These are phyloP conservation scores for Pleurotus ostreatus DNA, from an alignment of 768 basidiomycete genomes.

Conservation along the genomic window DNA sequence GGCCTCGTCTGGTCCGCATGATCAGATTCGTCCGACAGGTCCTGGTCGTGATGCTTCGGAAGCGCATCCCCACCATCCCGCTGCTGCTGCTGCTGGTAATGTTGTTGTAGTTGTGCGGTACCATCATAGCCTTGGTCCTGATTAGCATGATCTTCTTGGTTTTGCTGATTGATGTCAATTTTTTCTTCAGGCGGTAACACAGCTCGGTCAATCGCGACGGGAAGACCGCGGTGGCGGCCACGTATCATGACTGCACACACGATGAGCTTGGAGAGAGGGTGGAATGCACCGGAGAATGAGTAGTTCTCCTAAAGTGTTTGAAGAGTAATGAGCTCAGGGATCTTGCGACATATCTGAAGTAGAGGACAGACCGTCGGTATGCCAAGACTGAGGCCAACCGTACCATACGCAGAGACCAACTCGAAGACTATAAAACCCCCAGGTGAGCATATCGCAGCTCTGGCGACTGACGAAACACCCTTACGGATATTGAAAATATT, in stretches of 20 bases:
- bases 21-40: slow-evolving; percentile 1
- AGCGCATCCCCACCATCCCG: slow-evolving; percentile 33
- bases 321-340: slow-evolving; percentile 8
- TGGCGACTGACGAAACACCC: slow-evolving; percentile 19
- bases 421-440: slow-evolving; percentile 61
- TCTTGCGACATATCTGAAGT: neutral
- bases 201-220: slow-evolving; percentile 85
- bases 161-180: slow-evolving; percentile 27
- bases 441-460: too few species aligned
- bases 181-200: slow-evolving; percentile 79
- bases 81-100: too few species aligned
- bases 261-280: slow-evolving; percentile 82
- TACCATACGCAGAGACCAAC: slow-evolving; percentile 83
- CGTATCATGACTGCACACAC: slow-evolving; percentile 89
- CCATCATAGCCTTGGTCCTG: slow-evolving; percentile 25
- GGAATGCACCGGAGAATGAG: slow-evolving; percentile 76
- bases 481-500: slow-evolving; percentile 76
- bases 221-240: slow-evolving; percentile 85
- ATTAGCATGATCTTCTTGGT: neutral
- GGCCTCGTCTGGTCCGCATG: neutral
- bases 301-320: slow-evolving; percentile 58
- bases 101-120: slow-evolving; percentile 37
- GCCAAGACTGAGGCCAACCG: slow-evolving; percentile 87
- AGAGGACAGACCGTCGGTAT: slow-evolving; percentile 60
- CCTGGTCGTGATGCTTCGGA: neutral